Evolutionary conservation across 2,329 filamentous ascomycete genomes (phyloP), one percentile per base, ranked within the genome.

Genomic region (Thelonectria blattea): DNA sequence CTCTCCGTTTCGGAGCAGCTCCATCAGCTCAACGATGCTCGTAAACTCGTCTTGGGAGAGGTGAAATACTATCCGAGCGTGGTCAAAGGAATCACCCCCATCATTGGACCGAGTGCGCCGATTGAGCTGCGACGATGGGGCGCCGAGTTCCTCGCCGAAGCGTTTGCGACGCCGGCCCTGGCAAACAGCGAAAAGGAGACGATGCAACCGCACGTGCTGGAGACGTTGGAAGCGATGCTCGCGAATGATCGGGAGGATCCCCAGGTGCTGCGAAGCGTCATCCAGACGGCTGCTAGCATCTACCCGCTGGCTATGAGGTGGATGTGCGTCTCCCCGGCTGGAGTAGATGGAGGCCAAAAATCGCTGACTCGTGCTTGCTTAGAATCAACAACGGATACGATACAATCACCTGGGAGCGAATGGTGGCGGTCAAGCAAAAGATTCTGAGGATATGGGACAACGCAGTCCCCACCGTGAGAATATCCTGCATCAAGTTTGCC

Each of bases 401-500:
- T 73, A 83, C 81, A 42, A 83, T 89, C 59, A 88, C 90, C 47
- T 99, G 95, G 95, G 90, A 95, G 73, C 87, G 89, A 65, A 96
- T 98, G 86, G 84, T 87, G 55, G 85, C 88, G 11, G 94, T 98
- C 78, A 99, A 99, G 80, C 87, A 91, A 56, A 91, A 89, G 70
- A 95, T 99, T 67, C 78, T 99, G 61, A 88, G 87, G 61, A 88
- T 95, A 71, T 97, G 96, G 94, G 94, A 97, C 69, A 85, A 82
- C 45, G 89, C 91, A 17, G 80, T 86, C 14, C 84, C 89, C 12
- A 90, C 92, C 3, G 86, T 98, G 64, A 89, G 89, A 70, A 89
- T 98, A 75, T 96, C 93, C 81, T 98, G 95, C 80, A 90, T 98
- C 83, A 99, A 99, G 77, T 99, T 99, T 76, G 90, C 92, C 39